Evolutionary conservation across 1,139 yeast species (phyloP), one percentile per base, ranked within the genome.

Genomic region (Lodderomyces metapsilosis): DNA sequence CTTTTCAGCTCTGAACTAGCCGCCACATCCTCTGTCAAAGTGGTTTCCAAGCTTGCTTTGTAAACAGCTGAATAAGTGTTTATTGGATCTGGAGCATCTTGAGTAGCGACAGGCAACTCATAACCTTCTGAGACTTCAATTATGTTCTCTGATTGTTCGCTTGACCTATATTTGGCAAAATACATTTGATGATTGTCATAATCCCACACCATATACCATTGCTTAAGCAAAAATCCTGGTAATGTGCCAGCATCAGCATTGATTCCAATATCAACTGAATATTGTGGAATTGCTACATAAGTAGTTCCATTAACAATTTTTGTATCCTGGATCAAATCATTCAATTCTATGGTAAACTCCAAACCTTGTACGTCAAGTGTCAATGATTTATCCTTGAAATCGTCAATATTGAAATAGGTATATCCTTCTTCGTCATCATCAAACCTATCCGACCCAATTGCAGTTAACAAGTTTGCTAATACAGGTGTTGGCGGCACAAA

Each of bases 121-220:
- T 33, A 22, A 7, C 44, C 43, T 9, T 38, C 24, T 8, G 28
- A 24, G 10, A 37, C 44, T 10, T 42, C 34, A 40, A 41, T 34
- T 24, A 37, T 34, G 12, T 20, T 9, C 13, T 34, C 13, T 16
- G 28, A 21, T 13, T 31, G 36, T 16, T 34, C 23, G 22, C 12
- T 18, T 9, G 23, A 17, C 20, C 39, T 40, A 25, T 48, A 48
- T 7, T 46, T 48, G 2, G 58, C 62, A 42, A 59, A 44, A 21
- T 49, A 47, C 4, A 57, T 42, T 8, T 45, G 41, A 41, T 50
- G 45, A 34, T 46, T 43, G 10, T 53, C 60, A 27, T 56, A 49
- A 37, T 59, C 62, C 40, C 50, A 52, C 5, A 55, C 56, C 4
- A 54, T 44, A 43, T 55, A 58, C 37, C 45, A 45, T 38, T 55